Evolutionary conservation across 163 green algal species (phyloP), one percentile per base, ranked within the genome.

Genomic region (Chloromonas sp.): DNA sequence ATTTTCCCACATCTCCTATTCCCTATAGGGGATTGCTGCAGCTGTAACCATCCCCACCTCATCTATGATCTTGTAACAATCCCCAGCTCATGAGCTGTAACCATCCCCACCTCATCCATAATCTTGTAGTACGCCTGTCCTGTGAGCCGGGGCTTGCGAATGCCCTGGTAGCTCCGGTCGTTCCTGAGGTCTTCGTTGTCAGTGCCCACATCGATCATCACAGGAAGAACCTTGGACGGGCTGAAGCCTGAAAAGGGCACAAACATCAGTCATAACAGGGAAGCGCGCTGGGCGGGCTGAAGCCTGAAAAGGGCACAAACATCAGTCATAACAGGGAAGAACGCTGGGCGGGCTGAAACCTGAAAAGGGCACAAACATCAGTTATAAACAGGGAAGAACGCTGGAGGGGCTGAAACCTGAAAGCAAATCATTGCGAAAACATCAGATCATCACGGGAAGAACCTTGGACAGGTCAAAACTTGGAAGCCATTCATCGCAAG

Each of bases 121-220:
- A 97, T 79, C 0, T 92, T 90, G 61, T 93, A 90, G 89, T 97
- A 97, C 60, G 89, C 92, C 11, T 94, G 79, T 0, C 95, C 97
- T n/a, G 86, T 91, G 70, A 98, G 83, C 36, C 97, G 90, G 8
- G 89, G 87, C 78, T 93, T 87, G 36, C 91, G 70, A 71, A 98
- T 84, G 0, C 96, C 96, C 79, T 36, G 71, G 71, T 79, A 79
- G 13, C 13, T 14, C 66, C 66, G 66, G 66, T 74, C 66, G 0
- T 90, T 83, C 3, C 87, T 86, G 86, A 98, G 91, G 36, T 70
- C 59, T 82, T 93, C 87, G 87, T 98, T 98, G 92, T 98, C 94
- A 79, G 96, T 98, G 61, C 96, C 96, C 77, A 98, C 95, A 85
- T 99, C 96, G 5, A 99, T 88, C 1, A 98, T 91, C 70, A 94